Conservation (phyloP, 192 early-diverging fungal species). For the Backusella macrospora region DNA sequence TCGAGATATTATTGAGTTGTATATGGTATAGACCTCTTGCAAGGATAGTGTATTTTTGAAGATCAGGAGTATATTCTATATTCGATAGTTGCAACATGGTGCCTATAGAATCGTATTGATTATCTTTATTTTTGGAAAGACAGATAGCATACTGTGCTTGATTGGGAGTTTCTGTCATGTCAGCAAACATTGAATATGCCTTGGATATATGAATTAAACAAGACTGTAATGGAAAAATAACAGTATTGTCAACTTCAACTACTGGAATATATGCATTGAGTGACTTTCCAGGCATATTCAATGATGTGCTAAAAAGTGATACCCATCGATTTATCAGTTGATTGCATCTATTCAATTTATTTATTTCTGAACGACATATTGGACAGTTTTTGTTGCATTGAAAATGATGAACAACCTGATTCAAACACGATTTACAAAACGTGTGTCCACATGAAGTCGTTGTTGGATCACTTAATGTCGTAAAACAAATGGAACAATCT, state of each 20-base stretch:
- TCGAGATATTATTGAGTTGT: conserved; percentile 35
- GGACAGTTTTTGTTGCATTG: conserved; percentile 35
- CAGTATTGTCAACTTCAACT: not conserved
- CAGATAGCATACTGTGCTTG: conserved; percentile 56
- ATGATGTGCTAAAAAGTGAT: not conserved
- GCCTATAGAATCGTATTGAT: conserved; percentile 44
- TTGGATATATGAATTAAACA: conserved; percentile 3
- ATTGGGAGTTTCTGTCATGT: conserved; percentile 9
- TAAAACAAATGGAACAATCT: conserved; percentile 63
- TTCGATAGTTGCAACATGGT: conserved; percentile 51
- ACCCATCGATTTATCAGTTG: conserved; percentile 9
- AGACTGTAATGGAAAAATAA: not conserved
- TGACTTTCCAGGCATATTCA: not conserved
- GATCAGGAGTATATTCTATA: conserved; percentile 45
- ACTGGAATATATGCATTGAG: not conserved
- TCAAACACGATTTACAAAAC: conserved; percentile 61
- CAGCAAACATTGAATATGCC: not conserved
- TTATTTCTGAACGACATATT: conserved; percentile 46
- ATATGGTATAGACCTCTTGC: conserved; percentile 49
- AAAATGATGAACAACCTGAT: conserved; percentile 50
- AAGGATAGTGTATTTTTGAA: conserved; percentile 45
- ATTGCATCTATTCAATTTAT: not conserved
- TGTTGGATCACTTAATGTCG: conserved; percentile 53
- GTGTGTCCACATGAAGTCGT: conserved; percentile 71
- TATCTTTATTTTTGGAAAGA: not conserved